Conservation (phyloP, 2,329 filamentous ascomycete genomes). For the Penicillium paneum region DNA sequence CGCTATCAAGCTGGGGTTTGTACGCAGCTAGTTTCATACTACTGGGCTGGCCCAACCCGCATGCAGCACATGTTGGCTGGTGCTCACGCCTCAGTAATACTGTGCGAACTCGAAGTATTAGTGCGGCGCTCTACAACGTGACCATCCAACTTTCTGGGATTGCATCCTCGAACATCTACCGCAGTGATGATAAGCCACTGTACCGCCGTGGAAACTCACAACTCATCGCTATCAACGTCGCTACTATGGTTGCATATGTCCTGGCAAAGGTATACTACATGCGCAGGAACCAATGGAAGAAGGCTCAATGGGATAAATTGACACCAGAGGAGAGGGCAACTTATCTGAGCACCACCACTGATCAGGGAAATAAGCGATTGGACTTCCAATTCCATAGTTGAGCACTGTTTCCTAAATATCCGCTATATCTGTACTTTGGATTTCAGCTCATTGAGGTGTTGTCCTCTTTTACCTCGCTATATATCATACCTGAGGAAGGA, state of each 20-base stretch:
- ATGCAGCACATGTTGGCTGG: conserved; percentile 51
- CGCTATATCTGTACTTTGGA: not conserved
- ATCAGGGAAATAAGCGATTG: conserved; percentile 54
- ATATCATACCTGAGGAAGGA: not conserved
- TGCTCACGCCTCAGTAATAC: conserved; percentile 49
- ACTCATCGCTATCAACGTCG: conserved; percentile 48
- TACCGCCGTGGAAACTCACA: conserved; percentile 40
- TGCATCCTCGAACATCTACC: conserved; percentile 49
- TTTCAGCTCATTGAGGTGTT: not conserved
- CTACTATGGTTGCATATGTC: conserved; percentile 50
- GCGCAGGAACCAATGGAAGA: conserved; percentile 32
- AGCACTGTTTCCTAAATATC: not conserved
- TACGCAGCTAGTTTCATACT: conserved; percentile 37
- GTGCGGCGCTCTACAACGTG: conserved; percentile 52
- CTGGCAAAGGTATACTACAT: conserved; percentile 33
- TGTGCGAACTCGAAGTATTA: conserved; percentile 42
- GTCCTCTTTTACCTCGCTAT: not conserved
- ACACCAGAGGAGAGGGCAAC: conserved; percentile 47
- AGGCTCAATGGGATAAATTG: conserved; percentile 46
- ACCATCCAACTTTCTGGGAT: conserved; percentile 43
- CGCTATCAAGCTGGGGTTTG: conserved; percentile 42
- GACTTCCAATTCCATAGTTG: conserved; percentile 55
- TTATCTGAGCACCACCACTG: conserved; percentile 50
- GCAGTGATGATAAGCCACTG: conserved; percentile 52
- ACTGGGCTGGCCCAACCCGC: conserved; percentile 24